phyloP scores from a whole-genome alignment of 495 filamentous ascomycete genomes.

The Aspergillus wentii region DNA sequence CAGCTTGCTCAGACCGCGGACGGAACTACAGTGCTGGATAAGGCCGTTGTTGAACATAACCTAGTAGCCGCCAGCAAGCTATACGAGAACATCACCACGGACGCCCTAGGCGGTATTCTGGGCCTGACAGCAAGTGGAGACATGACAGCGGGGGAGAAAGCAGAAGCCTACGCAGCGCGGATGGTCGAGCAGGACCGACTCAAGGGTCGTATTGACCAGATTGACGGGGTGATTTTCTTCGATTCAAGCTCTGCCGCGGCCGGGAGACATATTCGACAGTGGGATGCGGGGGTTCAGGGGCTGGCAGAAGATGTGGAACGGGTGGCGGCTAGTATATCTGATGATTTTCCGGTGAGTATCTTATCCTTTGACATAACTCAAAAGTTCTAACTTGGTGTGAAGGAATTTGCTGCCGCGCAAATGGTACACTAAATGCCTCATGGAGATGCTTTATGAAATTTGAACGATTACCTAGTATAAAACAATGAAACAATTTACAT shows the following conservation, averaged over 20 bases:
- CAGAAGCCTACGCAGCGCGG: conserved; percentile 83
- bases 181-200: conserved; percentile 96
- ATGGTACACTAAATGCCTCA: conserved; percentile 19
- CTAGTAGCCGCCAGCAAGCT: conserved; percentile 78
- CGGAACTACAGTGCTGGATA: conserved; percentile 88
- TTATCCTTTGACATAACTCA: neutral
- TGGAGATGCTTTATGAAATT: too few relatives aligned
- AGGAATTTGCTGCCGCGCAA: conserved; percentile 16
- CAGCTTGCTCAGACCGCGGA: conserved; percentile 86
- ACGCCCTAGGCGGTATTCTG: conserved; percentile 69
- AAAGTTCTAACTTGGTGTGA: neutral
- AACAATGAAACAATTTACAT: too few relatives aligned
- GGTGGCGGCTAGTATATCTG: conserved; percentile 51
- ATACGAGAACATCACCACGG: conserved; percentile 83
- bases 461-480: too few relatives aligned
- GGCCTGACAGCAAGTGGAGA: conserved; percentile 50
- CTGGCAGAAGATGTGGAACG: conserved; percentile 86
- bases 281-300: conserved; percentile 83
- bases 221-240: conserved; percentile 83
- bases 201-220: conserved; percentile 88
- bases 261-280: conserved; percentile 65
- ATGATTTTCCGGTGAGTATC: conserved; percentile 37
- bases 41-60: conserved; percentile 94
- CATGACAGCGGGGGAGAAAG: conserved; percentile 62
- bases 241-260: conserved; percentile 60